phyloP scores from a whole-genome alignment of 768 basidiomycete species.

The Tulasnella calospora region DNA sequence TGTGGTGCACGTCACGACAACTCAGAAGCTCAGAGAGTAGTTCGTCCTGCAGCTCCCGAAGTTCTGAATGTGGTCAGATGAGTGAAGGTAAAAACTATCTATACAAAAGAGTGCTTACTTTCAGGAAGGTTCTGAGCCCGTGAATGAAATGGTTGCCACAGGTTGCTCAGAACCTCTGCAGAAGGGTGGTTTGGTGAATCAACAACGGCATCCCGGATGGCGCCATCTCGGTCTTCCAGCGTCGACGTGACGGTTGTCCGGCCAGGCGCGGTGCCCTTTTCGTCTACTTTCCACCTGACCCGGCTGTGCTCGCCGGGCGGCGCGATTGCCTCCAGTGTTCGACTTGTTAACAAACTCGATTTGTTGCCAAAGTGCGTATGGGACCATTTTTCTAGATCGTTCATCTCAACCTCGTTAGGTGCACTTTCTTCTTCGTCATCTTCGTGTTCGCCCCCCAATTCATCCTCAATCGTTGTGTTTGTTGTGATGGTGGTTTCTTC shows the following conservation, averaged over 20 bases:
- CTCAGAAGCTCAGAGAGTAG: constrained; percentile 39
- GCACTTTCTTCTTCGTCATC: constrained; percentile 26
- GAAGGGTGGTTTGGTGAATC: not conserved
- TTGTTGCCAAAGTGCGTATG: constrained; percentile 16
- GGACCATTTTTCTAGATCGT: not conserved
- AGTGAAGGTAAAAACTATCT: not conserved
- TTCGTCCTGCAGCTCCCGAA: constrained; percentile 57
- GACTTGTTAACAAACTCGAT: not conserved
- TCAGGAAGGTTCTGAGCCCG: constrained; percentile 42
- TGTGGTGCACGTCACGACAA: constrained; percentile 45
- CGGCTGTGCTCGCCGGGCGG: constrained; percentile 15
- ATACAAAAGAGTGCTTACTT: not conserved
- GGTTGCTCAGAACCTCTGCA: constrained; percentile 56
- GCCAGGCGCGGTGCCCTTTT: constrained; percentile 1
- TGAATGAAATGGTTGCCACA: constrained; percentile 54
- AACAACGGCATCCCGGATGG: not conserved
- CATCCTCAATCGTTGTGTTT: constrained; percentile 1
- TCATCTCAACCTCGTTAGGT: not conserved
- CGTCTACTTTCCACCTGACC: constrained; percentile 22
- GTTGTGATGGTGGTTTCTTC: constrained; percentile 21
- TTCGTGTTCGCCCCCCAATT: constrained; percentile 22
- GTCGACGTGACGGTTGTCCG: not conserved
- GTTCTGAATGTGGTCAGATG: constrained; percentile 37
- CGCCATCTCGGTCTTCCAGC: constrained; percentile 13
- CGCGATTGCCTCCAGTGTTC: constrained; percentile 18